These are phyloP conservation scores for Saturnispora besseyi DNA, from an alignment of 805 yeast species.

Conservation along the genomic window DNA sequence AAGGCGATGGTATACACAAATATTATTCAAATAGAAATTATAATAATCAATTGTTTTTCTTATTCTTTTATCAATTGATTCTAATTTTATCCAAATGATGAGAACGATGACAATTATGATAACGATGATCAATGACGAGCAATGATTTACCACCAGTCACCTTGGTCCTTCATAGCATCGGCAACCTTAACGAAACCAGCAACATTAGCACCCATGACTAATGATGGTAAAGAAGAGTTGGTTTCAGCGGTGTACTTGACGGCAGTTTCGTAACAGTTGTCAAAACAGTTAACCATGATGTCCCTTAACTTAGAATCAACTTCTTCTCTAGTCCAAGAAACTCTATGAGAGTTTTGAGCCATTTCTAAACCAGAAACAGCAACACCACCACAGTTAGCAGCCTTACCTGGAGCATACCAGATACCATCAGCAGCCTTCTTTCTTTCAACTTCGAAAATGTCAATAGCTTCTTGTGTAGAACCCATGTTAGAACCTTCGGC, in stretches of 20 bases:
- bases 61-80: no score
- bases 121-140: neutral
- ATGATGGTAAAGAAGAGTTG: constrained; percentile 72
- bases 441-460: constrained; percentile 83
- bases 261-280: constrained; percentile 87
- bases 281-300: constrained; percentile 89
- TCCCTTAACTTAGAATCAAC: constrained; percentile 85
- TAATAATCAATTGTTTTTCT: no score
- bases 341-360: constrained; percentile 98
- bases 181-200: constrained; percentile 99
- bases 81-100: no score
- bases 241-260: constrained; percentile 64
- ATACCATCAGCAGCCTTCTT: constrained; percentile 40
- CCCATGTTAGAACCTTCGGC: constrained; percentile 99
- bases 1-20: no score
- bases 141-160: constrained; percentile 46
- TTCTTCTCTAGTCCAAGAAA: constrained; percentile 83
- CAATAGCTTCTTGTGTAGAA: constrained; percentile 94
- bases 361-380: constrained; percentile 97
- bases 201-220: constrained; percentile 97
- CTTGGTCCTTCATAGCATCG: constrained; percentile 96
- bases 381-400: constrained; percentile 99
- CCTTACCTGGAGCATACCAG: constrained; percentile 99
- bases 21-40: no score
- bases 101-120: no score